Percentiles rank a stretch among this genome's conserved stretches.
These are phyloP conservation scores for Eucalyptus sp. DNA, from an alignment of 345 rosid genomes.

Conservation along the genomic window DNA sequence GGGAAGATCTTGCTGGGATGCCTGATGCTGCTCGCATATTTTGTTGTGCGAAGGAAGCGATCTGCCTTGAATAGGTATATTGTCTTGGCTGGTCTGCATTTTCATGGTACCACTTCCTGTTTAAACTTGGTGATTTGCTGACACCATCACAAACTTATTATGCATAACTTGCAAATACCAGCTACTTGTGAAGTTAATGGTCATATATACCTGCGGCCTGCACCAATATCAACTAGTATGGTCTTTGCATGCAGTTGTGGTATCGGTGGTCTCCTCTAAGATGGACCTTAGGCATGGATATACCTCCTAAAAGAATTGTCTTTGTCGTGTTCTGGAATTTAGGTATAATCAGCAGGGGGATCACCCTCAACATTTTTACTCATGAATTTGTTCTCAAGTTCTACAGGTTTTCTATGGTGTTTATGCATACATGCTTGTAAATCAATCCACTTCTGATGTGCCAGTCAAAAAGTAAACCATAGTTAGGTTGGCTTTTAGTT, in stretches of 20 bases:
- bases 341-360: not conserved
- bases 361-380: not conserved
- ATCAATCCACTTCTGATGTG: not conserved
- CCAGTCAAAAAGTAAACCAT: not conserved
- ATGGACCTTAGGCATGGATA: not conserved
- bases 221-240: not conserved
- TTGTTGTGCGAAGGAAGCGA: conserved; percentile 35
- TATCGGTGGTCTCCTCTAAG: not conserved
- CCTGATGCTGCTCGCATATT: conserved; percentile 35
- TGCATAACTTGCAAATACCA: not conserved
- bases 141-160: not conserved
- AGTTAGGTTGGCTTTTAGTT: not conserved
- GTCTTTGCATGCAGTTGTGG: not conserved
- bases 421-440: not conserved
- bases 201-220: not conserved
- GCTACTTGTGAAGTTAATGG: not conserved
- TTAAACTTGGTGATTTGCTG: not conserved
- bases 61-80: conserved; percentile 42
- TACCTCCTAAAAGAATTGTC: not conserved
- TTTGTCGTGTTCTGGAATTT: not conserved
- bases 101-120: not conserved
- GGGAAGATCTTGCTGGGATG: conserved; percentile 49
- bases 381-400: not conserved
- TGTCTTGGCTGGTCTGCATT: not conserved
- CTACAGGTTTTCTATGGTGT: not conserved